Percentiles rank a stretch among this genome's conserved stretches.
phyloP scores from a whole-genome alignment of 768 basidiomycete species.

The Podaxis sp. region DNA sequence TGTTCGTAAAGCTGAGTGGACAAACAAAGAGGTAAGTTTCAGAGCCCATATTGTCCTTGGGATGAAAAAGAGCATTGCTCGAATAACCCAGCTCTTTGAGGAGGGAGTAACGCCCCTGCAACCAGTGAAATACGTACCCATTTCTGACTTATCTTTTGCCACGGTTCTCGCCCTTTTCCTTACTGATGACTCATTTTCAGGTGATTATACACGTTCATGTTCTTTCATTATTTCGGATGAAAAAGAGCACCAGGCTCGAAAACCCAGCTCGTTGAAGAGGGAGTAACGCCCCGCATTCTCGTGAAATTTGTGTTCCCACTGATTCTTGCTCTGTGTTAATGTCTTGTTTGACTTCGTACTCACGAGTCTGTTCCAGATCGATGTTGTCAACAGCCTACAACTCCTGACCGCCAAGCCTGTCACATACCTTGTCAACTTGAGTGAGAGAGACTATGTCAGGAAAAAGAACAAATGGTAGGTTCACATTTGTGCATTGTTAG shows the following conservation, averaged over 20 bases:
- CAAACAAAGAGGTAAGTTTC: constrained; percentile 85
- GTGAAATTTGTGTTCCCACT: constrained; percentile 59
- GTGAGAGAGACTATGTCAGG: constrained; percentile 89
- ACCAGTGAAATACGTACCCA: constrained; percentile 58
- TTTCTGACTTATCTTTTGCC: constrained; percentile 41
- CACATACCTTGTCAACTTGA: constrained; percentile 96
- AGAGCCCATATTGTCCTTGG: constrained; percentile 12
- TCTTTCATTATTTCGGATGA: constrained; percentile 43
- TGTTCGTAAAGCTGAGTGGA: constrained; percentile 92
- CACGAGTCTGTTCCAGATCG: constrained; percentile 53
- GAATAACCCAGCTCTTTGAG: constrained; percentile 92
- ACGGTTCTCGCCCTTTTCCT: neutral
- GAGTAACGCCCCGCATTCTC: constrained; percentile 84
- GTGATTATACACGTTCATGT: constrained; percentile 1
- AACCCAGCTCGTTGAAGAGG: constrained; percentile 97
- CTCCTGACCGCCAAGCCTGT: constrained; percentile 97
- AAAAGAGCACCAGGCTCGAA: constrained; percentile 40
- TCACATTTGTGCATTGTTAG: neutral
- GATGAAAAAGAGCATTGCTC: constrained; percentile 60
- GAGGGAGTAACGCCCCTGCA: constrained; percentile 86
- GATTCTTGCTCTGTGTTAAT: constrained; percentile 22
- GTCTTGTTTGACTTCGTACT: constrained; percentile 3
- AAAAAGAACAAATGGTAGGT: constrained; percentile 98
- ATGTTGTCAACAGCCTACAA: constrained; percentile 83
- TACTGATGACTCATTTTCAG: neutral